phyloP scores from a whole-genome alignment of 2,329 filamentous ascomycete species.

The Fusarium beomiforme region DNA sequence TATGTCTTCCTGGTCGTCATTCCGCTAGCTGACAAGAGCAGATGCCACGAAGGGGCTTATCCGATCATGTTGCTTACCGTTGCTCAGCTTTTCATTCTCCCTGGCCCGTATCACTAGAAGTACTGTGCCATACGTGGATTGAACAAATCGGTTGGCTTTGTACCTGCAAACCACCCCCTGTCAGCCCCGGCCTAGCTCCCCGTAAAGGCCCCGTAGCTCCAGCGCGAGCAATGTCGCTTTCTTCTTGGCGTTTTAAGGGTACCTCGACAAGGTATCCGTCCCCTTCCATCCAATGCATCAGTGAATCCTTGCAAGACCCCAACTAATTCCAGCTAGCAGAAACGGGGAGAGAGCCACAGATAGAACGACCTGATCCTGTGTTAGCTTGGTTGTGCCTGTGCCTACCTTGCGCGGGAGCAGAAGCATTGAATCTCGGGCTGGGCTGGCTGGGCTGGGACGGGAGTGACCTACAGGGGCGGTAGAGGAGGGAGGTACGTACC shows the following conservation, averaged over 20 bases:
- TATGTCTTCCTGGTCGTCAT: neutral
- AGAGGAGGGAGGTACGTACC: slow-evolving; percentile 43
- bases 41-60: neutral
- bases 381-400: slow-evolving; percentile 20
- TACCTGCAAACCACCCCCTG: slow-evolving; percentile 32
- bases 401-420: slow-evolving; percentile 12
- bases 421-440: slow-evolving; percentile 27
- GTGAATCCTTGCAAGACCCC: slow-evolving; percentile 35
- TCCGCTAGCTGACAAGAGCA: neutral
- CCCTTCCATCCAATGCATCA: slow-evolving; percentile 34
- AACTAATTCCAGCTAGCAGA: slow-evolving; percentile 40
- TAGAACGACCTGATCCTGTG: slow-evolving; percentile 31
- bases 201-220: slow-evolving; percentile 39
- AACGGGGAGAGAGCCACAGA: slow-evolving; percentile 41
- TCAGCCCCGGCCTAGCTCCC: slow-evolving; percentile 40
- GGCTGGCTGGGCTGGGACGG: slow-evolving; percentile 20
- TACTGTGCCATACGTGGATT: slow-evolving; percentile 7
- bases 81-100: slow-evolving; percentile 4
- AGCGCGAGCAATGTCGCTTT: slow-evolving; percentile 39
- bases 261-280: slow-evolving; percentile 30
- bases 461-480: slow-evolving; percentile 27
- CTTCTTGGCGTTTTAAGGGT: slow-evolving; percentile 39
- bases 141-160: neutral
- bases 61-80: neutral
- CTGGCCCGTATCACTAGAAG: neutral